Percentiles rank a stretch among this genome's conserved stretches.
These are phyloP conservation scores for Gossypium anomalum DNA, from an alignment of 345 rosid species.

Conservation along the genomic window DNA sequence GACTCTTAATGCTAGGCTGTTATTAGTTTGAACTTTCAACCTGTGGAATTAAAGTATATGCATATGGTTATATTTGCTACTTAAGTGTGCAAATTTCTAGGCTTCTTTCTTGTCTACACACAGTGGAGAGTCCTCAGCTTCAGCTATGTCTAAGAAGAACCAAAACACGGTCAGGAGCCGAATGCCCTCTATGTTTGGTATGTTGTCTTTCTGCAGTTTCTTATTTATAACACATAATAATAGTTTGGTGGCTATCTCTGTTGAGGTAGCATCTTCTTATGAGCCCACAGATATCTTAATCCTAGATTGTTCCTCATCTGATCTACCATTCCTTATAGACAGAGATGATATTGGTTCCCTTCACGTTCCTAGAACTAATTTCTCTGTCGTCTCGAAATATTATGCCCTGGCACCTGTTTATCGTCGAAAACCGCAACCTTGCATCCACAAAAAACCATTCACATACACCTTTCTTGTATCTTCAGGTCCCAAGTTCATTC, in stretches of 20 bases:
- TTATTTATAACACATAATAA: background rate
- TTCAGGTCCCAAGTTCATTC: slow-evolving; percentile 26
- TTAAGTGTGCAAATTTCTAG: too few relatives aligned
- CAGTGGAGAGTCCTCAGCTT: background rate
- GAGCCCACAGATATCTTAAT: background rate
- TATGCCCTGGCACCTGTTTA: background rate
- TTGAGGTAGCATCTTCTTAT: background rate
- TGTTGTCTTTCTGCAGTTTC: background rate
- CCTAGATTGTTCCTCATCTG: slow-evolving; percentile 6
- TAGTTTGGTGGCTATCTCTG: background rate
- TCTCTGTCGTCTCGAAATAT: background rate
- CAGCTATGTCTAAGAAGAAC: background rate
- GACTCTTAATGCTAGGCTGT: too few relatives aligned
- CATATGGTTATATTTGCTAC: too few relatives aligned
- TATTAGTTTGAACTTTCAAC: too few relatives aligned
- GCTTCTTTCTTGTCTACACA: too few relatives aligned
- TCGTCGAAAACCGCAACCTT: background rate
- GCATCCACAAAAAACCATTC: slow-evolving; percentile 1
- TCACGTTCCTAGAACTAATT: background rate
- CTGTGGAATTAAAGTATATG: too few relatives aligned
- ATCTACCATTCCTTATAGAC: background rate
- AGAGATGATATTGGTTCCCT: background rate
- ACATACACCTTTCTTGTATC: slow-evolving; percentile 19
- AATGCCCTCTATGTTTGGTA: background rate
- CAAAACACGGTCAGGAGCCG: background rate